A percentile compares a stretch with the other conserved stretches of the same genome.
phyloP scores from a whole-genome alignment of 352 stramenopile genomes.

The Achlya hypogyna region DNA sequence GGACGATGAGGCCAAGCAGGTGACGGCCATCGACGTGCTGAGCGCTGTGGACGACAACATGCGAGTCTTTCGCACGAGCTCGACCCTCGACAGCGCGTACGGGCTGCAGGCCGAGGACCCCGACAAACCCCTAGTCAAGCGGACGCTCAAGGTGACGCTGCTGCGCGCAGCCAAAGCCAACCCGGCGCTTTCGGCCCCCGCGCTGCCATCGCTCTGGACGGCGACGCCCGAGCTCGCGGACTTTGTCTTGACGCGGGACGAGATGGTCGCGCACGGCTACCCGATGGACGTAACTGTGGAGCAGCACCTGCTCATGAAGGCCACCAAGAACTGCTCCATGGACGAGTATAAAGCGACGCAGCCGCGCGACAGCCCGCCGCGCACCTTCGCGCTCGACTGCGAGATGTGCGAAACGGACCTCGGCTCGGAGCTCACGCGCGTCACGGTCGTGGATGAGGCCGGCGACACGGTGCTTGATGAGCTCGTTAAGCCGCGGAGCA shows the following conservation, averaged over 20 bases:
- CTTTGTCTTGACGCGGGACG: slow-evolving; percentile 51
- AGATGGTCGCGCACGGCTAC: slow-evolving; percentile 64
- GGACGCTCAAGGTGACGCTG: slow-evolving; percentile 11
- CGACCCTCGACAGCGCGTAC: slow-evolving; percentile 14
- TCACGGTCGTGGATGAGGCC: slow-evolving; percentile 60
- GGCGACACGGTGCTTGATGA: slow-evolving; percentile 68
- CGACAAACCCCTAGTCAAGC: slow-evolving; percentile 17
- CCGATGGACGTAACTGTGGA: slow-evolving; percentile 50
- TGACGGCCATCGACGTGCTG: slow-evolving; percentile 46
- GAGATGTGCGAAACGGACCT: slow-evolving; percentile 86
- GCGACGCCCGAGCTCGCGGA: slow-evolving; percentile 24
- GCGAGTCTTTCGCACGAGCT: slow-evolving; percentile 69
- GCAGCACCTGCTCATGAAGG: slow-evolving; percentile 40
- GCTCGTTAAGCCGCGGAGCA: slow-evolving; percentile 72
- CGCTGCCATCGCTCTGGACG: not conserved
- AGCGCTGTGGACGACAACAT: slow-evolving; percentile 60
- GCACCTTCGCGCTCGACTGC: slow-evolving; percentile 76
- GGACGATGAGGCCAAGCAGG: slow-evolving; percentile 7
- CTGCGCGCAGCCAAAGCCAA: slow-evolving; percentile 1
- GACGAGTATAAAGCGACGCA: slow-evolving; percentile 40
- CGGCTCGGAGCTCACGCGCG: slow-evolving; percentile 71
- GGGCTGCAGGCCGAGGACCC: not conserved
- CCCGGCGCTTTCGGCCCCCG: not conserved
- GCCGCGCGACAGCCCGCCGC: slow-evolving; percentile 17
- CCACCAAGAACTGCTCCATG: slow-evolving; percentile 38